A percentile compares a stretch with the other conserved stretches of the same genome.
phyloP scores from a whole-genome alignment of 2,329 filamentous ascomycete genomes.

The Diplocarpon mali region DNA sequence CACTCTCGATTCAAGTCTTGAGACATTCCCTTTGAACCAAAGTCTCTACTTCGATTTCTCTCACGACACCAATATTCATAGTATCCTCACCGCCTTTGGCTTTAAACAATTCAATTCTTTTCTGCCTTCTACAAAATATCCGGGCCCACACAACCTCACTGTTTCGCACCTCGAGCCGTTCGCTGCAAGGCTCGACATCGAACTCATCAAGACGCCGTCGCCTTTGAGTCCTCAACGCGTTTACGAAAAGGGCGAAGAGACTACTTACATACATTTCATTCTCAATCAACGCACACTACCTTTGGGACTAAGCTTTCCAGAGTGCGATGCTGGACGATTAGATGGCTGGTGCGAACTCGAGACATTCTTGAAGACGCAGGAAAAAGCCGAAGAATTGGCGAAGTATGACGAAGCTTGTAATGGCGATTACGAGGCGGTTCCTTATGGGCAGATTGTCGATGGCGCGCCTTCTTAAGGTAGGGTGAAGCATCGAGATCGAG shows the following conservation, averaged over 20 bases:
- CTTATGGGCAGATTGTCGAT: conserved; percentile 39
- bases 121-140: conserved; percentile 44
- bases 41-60: conserved; percentile 67
- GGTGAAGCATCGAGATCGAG: too few species aligned
- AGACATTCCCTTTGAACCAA: conserved; percentile 65
- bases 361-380: conserved; percentile 53
- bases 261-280: conserved; percentile 62
- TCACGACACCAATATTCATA: conserved; percentile 65
- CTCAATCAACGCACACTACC: conserved; percentile 66
- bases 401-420: conserved; percentile 57
- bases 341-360: conserved; percentile 71
- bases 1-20: conserved; percentile 56
- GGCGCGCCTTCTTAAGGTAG: conserved; percentile 27
- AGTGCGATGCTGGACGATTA: conserved; percentile 48
- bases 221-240: conserved; percentile 46
- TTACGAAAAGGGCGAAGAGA: conserved; percentile 38
- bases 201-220: conserved; percentile 57
- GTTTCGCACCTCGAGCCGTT: conserved; percentile 62
- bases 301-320: conserved; percentile 51
- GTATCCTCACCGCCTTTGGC: conserved; percentile 61
- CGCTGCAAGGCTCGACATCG: conserved; percentile 61
- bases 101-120: conserved; percentile 55
- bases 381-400: conserved; percentile 45
- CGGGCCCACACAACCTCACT: conserved; percentile 49
- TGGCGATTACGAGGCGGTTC: conserved; percentile 39